These are phyloP conservation scores for Helenozyma baotianmanensis DNA, from an alignment of 805 yeast genomes.

Conservation along the genomic window DNA sequence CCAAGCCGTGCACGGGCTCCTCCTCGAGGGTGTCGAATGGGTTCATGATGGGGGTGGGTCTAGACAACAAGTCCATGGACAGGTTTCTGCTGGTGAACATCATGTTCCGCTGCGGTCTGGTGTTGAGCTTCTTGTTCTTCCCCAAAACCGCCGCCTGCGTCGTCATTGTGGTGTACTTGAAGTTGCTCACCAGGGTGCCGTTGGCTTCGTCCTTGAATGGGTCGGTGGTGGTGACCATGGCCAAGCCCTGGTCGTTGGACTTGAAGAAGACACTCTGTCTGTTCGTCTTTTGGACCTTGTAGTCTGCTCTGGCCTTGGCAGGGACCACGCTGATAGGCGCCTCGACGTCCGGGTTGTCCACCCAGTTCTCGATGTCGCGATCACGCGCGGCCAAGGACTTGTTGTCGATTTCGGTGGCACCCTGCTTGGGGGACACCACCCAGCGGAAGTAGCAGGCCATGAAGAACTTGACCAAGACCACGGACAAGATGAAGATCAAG, in stretches of 20 bases:
- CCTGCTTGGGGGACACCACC: slow-evolving; percentile 64
- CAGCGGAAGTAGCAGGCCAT: slow-evolving; percentile 89
- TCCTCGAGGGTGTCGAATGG: slow-evolving; percentile 31
- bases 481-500: slow-evolving; percentile 75
- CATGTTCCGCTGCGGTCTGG: slow-evolving; percentile 13
- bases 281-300: slow-evolving; percentile 30
- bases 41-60: slow-evolving; percentile 25
- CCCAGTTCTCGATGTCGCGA: slow-evolving; percentile 79
- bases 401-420: slow-evolving; percentile 61
- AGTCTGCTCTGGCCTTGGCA: slow-evolving; percentile 48
- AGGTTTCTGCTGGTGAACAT: slow-evolving; percentile 16
- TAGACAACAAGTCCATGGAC: slow-evolving; percentile 30
- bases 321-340: slow-evolving; percentile 44
- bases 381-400: slow-evolving; percentile 61
- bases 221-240: slow-evolving; percentile 6
- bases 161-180: slow-evolving; percentile 58
- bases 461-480: slow-evolving; percentile 71
- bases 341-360: slow-evolving; percentile 44
- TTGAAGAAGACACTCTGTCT: slow-evolving; percentile 40
- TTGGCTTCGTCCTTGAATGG: neutral
- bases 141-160: slow-evolving; percentile 49
- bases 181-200: slow-evolving; percentile 27
- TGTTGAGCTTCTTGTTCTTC: slow-evolving; percentile 15
- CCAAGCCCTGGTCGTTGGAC: slow-evolving; percentile 28
- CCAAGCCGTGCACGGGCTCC: slow-evolving; percentile 43